Percentiles rank a stretch among this genome's conserved stretches.
These are phyloP conservation scores for Suhomyces choctaworum DNA, from an alignment of 1,139 yeast species.

Conservation along the genomic window DNA sequence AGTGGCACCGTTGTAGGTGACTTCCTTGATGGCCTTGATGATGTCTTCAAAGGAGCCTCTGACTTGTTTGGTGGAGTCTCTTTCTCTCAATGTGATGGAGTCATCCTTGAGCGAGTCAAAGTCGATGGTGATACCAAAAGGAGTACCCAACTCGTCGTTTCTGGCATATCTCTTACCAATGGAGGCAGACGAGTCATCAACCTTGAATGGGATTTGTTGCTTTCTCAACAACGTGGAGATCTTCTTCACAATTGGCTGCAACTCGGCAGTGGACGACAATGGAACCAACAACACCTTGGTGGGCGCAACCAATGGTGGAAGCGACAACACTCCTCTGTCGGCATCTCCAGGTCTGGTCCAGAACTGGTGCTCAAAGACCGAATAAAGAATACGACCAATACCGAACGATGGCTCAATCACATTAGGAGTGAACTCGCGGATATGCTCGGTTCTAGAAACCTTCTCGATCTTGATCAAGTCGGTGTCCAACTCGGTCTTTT, in stretches of 20 bases:
- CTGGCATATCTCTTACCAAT: conserved; percentile 99
- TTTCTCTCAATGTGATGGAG: conserved; percentile 93
- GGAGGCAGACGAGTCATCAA: conserved; percentile 96
- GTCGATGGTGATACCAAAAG: conserved; percentile 97
- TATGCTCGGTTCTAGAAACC: conserved; percentile 80
- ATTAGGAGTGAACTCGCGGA: conserved; percentile 94
- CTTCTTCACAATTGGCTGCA: conserved; percentile 72
- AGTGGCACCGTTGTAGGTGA: conserved; percentile 69
- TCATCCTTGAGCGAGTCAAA: conserved; percentile 90
- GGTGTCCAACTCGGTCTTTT: conserved; percentile 65
- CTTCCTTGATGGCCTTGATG: conserved; percentile 71
- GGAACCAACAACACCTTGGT: conserved; percentile 96
- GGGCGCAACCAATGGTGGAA: conserved; percentile 96
- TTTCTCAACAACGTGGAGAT: conserved; percentile 71
- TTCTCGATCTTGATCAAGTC: conserved; percentile 74
- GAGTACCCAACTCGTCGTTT: conserved; percentile 99
- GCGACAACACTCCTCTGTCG: conserved; percentile 88
- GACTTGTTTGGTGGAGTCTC: conserved; percentile 96
- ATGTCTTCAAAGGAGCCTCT: conserved; percentile 86
- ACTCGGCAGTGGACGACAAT: conserved; percentile 78
- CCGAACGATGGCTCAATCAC: conserved; percentile 99
- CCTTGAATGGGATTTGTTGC: conserved; percentile 89
- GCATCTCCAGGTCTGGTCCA: conserved; percentile 71
- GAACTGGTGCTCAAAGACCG: conserved; percentile 91
- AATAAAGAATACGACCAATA: conserved; percentile 94